Percentiles rank a stretch among this genome's conserved stretches.
These are phyloP conservation scores for Xylaria sp. DNA, from an alignment of 2,329 filamentous ascomycete genomes.

Conservation along the genomic window DNA sequence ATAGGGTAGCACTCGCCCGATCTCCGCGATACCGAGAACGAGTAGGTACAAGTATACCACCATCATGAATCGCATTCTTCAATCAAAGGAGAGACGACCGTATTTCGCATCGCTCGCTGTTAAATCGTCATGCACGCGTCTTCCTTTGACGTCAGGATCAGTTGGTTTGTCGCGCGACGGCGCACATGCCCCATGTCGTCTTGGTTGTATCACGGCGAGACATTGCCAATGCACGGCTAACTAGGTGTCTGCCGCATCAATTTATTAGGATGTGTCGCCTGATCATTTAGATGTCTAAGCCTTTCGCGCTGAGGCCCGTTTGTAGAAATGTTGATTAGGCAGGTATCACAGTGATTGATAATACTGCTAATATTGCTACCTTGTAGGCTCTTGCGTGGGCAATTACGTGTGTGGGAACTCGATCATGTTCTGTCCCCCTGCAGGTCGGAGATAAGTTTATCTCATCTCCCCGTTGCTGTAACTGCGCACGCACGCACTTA, in stretches of 20 bases:
- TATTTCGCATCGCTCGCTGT: background rate
- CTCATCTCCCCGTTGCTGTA: background rate
- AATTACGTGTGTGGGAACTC: slow-evolving; percentile 17
- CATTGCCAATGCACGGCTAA: background rate
- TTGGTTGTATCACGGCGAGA: background rate
- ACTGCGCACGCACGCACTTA: background rate
- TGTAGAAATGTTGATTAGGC: background rate
- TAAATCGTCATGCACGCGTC: background rate
- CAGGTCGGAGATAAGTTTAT: slow-evolving; percentile 26
- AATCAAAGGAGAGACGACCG: background rate
- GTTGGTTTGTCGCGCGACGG: background rate
- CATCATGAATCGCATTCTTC: background rate
- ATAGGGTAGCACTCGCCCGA: background rate
- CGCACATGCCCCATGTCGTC: slow-evolving; percentile 10
- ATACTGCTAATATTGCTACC: slow-evolving; percentile 10
- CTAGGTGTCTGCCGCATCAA: background rate
- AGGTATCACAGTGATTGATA: slow-evolving; percentile 17
- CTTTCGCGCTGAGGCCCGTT: background rate
- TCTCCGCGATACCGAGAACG: background rate
- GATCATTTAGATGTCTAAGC: background rate
- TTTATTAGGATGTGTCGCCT: slow-evolving; percentile 16
- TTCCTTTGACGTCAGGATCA: background rate
- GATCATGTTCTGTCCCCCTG: slow-evolving; percentile 6
- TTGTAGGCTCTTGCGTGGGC: slow-evolving; percentile 22
- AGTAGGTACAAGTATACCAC: background rate